Evolutionary conservation across 306 rosid genomes (phyloP).

Genomic region (Ammopiptanthus mongolicus): DNA sequence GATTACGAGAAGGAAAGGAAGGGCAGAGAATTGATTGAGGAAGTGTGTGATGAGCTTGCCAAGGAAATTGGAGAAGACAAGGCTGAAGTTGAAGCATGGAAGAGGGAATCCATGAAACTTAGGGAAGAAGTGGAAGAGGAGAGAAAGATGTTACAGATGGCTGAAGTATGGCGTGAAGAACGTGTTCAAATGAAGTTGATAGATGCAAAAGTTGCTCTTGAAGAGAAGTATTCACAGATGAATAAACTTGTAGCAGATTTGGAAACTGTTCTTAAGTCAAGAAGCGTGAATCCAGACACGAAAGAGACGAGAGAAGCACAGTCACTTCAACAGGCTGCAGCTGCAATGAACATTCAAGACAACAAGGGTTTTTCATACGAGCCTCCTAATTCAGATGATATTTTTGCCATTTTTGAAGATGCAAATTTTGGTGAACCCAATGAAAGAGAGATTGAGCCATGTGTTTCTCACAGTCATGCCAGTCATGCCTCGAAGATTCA

Average conservation of each 20-base stretch:
- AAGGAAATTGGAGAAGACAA: slow-evolving; percentile 94
- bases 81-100: slow-evolving; percentile 76
- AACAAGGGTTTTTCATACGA: slow-evolving; percentile 69
- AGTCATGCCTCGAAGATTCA: slow-evolving; percentile 69
- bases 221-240: slow-evolving; percentile 82
- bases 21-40: slow-evolving; percentile 70
- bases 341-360: slow-evolving; percentile 75
- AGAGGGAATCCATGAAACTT: slow-evolving; percentile 68
- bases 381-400: slow-evolving; percentile 70
- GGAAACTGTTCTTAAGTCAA: slow-evolving; percentile 47
- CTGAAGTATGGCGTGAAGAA: slow-evolving; percentile 99
- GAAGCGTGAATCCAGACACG: slow-evolving; percentile 33
- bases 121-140: slow-evolving; percentile 91
- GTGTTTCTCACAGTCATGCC: slow-evolving; percentile 61
- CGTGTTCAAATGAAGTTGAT: slow-evolving; percentile 96
- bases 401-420: slow-evolving; percentile 71
- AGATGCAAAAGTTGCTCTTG: slow-evolving; percentile 95
- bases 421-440: slow-evolving; percentile 54
- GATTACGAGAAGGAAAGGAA: slow-evolving; percentile 87
- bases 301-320: slow-evolving; percentile 66
- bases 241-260: slow-evolving; percentile 77
- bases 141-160: slow-evolving; percentile 89
- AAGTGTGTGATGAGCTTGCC: slow-evolving; percentile 95
- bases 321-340: slow-evolving; percentile 57
- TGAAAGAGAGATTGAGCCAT: slow-evolving; percentile 75